Percentiles rank a stretch among this genome's conserved stretches.
These are phyloP conservation scores for Pseudogymnoascus sp. DNA, from an alignment of 2,329 filamentous ascomycete species.

Conservation along the genomic window DNA sequence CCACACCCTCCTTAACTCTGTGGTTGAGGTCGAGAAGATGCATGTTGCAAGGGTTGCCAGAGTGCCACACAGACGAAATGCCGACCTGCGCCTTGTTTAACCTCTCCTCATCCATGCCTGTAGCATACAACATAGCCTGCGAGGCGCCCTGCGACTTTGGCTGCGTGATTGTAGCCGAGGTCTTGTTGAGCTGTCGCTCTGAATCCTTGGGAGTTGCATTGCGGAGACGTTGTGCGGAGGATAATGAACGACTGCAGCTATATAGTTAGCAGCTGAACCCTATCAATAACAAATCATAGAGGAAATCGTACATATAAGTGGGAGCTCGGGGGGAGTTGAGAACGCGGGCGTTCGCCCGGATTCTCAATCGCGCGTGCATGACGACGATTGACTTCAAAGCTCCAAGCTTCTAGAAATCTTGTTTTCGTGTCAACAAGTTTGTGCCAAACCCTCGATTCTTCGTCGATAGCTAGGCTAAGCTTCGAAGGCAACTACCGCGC, in stretches of 20 bases:
- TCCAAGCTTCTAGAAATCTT: not conserved
- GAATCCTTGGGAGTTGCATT: conserved; percentile 22
- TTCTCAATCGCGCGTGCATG: conserved; percentile 22
- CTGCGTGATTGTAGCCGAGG: conserved; percentile 82
- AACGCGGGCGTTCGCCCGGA: conserved; percentile 23
- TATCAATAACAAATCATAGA: conserved; percentile 13
- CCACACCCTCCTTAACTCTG: conserved; percentile 53
- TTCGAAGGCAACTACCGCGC: not conserved
- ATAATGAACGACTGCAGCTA: conserved; percentile 24
- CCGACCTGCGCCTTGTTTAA: conserved; percentile 97
- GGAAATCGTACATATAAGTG: conserved; percentile 25
- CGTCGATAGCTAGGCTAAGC: conserved; percentile 1
- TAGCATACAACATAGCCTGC: conserved; percentile 97
- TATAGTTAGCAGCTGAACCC: conserved; percentile 13
- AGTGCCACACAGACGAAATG: conserved; percentile 97
- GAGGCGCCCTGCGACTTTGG: conserved; percentile 97
- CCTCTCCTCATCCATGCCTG: conserved; percentile 75
- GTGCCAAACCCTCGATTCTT: not conserved
- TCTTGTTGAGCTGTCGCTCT: conserved; percentile 61
- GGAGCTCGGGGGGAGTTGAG: conserved; percentile 24
- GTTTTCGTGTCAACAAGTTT: not conserved
- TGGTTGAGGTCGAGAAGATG: conserved; percentile 73
- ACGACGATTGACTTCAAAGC: not conserved
- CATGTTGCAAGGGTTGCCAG: conserved; percentile 99
- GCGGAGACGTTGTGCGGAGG: conserved; percentile 23